A percentile compares a stretch with the other conserved stretches of the same genome.
phyloP scores from a whole-genome alignment of 371 early-diverging fungal genomes.

The Dentiscutata heterogama region DNA sequence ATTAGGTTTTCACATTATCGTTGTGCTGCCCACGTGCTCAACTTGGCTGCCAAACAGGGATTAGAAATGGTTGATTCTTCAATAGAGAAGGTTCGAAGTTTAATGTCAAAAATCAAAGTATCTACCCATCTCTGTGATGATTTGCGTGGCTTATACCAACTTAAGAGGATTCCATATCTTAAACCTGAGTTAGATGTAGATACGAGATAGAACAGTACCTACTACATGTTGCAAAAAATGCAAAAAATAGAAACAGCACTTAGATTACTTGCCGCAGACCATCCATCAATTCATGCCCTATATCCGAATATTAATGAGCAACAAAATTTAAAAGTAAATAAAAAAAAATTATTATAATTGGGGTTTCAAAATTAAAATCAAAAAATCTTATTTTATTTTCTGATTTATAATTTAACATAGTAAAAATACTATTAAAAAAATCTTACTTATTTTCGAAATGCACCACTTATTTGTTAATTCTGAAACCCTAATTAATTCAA shows the following conservation, averaged over 20 bases:
- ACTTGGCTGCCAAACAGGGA: conserved; percentile 11
- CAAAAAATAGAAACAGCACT: neutral
- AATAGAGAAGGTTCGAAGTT: neutral
- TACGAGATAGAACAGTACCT: neutral
- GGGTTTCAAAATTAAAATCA: too few relatives aligned
- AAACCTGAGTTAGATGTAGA: neutral
- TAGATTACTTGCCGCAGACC: neutral
- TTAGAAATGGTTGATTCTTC: neutral
- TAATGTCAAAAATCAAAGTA: neutral
- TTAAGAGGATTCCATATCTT: neutral
- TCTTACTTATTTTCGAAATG: too few relatives aligned
- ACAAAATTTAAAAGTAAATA: neutral
- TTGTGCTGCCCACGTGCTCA: conserved; percentile 1
- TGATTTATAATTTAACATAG: too few relatives aligned
- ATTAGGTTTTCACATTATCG: neutral
- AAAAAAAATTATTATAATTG: too few relatives aligned
- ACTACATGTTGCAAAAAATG: neutral
- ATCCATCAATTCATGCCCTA: neutral
- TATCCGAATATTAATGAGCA: neutral
- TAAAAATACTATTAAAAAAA: too few relatives aligned
- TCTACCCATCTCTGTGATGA: neutral
- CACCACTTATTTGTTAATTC: too few relatives aligned
- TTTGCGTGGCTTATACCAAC: neutral
- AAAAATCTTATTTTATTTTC: too few relatives aligned
- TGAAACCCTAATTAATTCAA: too few relatives aligned